Evolutionary conservation across 192 early-diverging fungal species (phyloP).

Genomic region (Podila horticola): DNA sequence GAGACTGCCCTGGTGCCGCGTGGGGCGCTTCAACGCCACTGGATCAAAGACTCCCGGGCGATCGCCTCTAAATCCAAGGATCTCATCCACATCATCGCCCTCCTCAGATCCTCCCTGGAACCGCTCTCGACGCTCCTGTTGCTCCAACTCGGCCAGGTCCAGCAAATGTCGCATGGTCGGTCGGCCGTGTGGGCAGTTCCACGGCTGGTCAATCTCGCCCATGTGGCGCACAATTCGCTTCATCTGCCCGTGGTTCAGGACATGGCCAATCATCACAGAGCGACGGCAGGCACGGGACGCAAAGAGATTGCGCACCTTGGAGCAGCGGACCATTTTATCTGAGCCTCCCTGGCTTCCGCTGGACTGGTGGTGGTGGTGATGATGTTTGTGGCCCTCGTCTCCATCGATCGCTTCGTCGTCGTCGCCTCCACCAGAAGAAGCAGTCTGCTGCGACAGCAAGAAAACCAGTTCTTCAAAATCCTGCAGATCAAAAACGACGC

Average conservation of each 20-base stretch:
- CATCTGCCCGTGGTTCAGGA: constrained; percentile 79
- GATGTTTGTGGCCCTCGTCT: constrained; percentile 11
- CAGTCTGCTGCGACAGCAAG: constrained; percentile 52
- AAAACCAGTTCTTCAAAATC: constrained; percentile 82
- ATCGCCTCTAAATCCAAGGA: not conserved
- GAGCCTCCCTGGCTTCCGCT: constrained; percentile 40
- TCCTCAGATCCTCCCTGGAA: not conserved
- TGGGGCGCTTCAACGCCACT: constrained; percentile 33
- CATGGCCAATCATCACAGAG: constrained; percentile 92
- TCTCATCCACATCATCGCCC: constrained; percentile 5
- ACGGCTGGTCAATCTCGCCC: constrained; percentile 91
- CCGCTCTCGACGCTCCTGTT: constrained; percentile 13
- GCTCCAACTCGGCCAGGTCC: constrained; percentile 52
- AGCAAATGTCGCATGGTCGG: constrained; percentile 93
- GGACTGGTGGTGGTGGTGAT: constrained; percentile 27
- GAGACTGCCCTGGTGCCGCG: constrained; percentile 27
- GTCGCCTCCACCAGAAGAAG: not conserved
- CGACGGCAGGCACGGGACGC: constrained; percentile 92
- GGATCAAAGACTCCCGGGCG: constrained; percentile 22
- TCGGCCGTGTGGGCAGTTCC: constrained; percentile 98
- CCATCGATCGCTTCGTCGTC: constrained; percentile 20
- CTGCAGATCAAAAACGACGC: constrained; percentile 76
- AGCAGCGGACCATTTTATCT: constrained; percentile 72
- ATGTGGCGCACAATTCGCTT: constrained; percentile 82
- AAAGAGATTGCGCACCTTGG: constrained; percentile 76